Conservation (phyloP, 768 basidiomycete genomes). For the Pholiota molesta region DNA sequence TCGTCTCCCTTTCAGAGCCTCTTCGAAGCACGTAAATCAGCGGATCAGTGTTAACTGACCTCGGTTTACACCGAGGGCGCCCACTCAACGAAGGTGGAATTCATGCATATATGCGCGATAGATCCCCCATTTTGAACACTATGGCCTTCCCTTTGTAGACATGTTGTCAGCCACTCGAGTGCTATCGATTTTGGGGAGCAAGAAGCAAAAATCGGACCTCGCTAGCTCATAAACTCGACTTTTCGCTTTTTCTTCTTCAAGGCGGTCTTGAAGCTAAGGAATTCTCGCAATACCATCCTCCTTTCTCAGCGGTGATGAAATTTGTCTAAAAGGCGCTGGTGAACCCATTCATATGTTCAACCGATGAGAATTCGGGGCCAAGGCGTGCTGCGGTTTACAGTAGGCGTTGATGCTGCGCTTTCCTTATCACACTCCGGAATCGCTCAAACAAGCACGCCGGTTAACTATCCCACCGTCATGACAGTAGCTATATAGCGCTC, state of each 20-base stretch:
- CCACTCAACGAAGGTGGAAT: constrained; percentile 1
- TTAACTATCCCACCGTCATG: constrained; percentile 16
- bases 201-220: neutral
- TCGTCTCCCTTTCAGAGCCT: constrained; percentile 12
- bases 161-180: neutral
- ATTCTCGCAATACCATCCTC: neutral
- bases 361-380: constrained; percentile 14
- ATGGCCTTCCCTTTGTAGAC: neutral
- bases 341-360: neutral
- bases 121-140: neutral
- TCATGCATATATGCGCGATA: neutral
- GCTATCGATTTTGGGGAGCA: neutral
- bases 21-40: constrained; percentile 8
- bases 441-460: constrained; percentile 16
- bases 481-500: constrained; percentile 16
- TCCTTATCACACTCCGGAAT: constrained; percentile 20
- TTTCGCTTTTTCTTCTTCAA: neutral
- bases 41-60: constrained; percentile 12
- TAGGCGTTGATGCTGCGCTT: constrained; percentile 23
- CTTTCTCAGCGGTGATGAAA: neutral
- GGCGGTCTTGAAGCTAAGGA: neutral
- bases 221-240: neutral
- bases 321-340: neutral
- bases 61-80: constrained; percentile 6
- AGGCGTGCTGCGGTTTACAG: constrained; percentile 22